Percentiles rank a stretch among this genome's conserved stretches.
Conservation (phyloP, 1,284 basidiomycete species). For the Ganoderma multipileum region DNA sequence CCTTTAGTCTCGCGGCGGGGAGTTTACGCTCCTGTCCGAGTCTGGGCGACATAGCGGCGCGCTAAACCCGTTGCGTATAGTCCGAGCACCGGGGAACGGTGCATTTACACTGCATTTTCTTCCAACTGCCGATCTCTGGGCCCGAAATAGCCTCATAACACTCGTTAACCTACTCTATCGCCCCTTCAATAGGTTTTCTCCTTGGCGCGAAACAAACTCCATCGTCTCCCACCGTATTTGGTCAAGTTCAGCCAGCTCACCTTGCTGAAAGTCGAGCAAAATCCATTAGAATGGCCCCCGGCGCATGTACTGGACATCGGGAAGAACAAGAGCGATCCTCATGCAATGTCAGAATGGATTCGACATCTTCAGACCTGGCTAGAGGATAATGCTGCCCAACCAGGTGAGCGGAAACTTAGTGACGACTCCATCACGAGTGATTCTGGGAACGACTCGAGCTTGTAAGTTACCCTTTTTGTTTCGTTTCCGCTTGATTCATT, state of each 20-base stretch:
- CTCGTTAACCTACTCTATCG: not conserved
- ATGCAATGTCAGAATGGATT: constrained; percentile 77
- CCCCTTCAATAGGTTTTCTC: constrained; percentile 75
- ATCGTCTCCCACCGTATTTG: constrained; percentile 82
- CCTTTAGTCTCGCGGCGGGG: constrained; percentile 4
- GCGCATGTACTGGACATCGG: constrained; percentile 55
- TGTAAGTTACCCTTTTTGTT: constrained; percentile 17
- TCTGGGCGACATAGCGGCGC: not conserved
- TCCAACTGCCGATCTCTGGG: not conserved
- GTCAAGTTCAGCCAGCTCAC: constrained; percentile 76
- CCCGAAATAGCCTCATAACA: not conserved
- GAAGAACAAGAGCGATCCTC: constrained; percentile 51
- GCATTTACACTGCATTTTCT: constrained; percentile 1
- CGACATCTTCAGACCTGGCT: constrained; percentile 78
- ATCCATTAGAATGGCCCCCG: constrained; percentile 93
- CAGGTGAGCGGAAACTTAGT: constrained; percentile 42
- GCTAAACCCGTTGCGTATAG: constrained; percentile 6
- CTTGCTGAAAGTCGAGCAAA: constrained; percentile 89
- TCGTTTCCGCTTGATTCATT: not conserved
- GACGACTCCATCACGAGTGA: constrained; percentile 36
- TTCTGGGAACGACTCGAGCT: constrained; percentile 22
- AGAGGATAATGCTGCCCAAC: constrained; percentile 50
- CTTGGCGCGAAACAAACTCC: constrained; percentile 86
- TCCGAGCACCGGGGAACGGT: not conserved
- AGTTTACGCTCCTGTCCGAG: constrained; percentile 5